These are phyloP conservation scores for Sclerotinia borealis DNA, from an alignment of 2,329 filamentous ascomycete species.

Conservation along the genomic window DNA sequence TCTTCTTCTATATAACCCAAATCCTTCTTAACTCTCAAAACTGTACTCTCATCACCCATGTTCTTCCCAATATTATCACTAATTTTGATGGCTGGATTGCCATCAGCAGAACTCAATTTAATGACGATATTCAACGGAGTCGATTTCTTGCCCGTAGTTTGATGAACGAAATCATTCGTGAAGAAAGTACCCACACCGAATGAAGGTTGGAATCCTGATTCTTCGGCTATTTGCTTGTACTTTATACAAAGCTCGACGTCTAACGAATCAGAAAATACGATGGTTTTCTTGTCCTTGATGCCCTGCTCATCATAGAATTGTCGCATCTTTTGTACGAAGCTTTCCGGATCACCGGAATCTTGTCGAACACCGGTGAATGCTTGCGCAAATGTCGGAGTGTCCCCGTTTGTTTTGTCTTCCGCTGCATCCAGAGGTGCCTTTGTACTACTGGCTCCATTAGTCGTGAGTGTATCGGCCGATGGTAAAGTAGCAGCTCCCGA, in stretches of 20 bases:
- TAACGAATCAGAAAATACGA: constrained; percentile 94
- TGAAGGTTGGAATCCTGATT: constrained; percentile 72
- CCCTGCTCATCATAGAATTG: constrained; percentile 39
- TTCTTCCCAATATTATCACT: constrained; percentile 87
- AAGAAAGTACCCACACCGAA: constrained; percentile 96
- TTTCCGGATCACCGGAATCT: constrained; percentile 63
- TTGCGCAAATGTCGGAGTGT: constrained; percentile 52
- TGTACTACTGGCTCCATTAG: neutral
- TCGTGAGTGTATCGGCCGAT: constrained; percentile 13
- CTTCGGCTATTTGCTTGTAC: constrained; percentile 80
- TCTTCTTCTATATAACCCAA: constrained; percentile 80
- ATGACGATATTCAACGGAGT: constrained; percentile 95
- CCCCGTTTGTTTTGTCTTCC: constrained; percentile 33
- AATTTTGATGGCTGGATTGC: constrained; percentile 83
- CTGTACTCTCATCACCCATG: constrained; percentile 74
- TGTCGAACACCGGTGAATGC: constrained; percentile 64
- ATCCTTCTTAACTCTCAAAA: constrained; percentile 75
- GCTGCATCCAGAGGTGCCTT: constrained; percentile 37
- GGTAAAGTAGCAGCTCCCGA: constrained; percentile 25
- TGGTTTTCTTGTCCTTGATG: constrained; percentile 74
- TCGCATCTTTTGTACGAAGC: constrained; percentile 60
- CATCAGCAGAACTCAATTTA: constrained; percentile 81
- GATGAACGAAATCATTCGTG: constrained; percentile 85
- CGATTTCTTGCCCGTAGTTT: constrained; percentile 72
- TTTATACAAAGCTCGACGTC: constrained; percentile 86